A percentile compares a stretch with the other conserved stretches of the same genome.
These are phyloP conservation scores for Scheffersomyces stambukii DNA, from an alignment of 1,139 yeast species.

Conservation along the genomic window DNA sequence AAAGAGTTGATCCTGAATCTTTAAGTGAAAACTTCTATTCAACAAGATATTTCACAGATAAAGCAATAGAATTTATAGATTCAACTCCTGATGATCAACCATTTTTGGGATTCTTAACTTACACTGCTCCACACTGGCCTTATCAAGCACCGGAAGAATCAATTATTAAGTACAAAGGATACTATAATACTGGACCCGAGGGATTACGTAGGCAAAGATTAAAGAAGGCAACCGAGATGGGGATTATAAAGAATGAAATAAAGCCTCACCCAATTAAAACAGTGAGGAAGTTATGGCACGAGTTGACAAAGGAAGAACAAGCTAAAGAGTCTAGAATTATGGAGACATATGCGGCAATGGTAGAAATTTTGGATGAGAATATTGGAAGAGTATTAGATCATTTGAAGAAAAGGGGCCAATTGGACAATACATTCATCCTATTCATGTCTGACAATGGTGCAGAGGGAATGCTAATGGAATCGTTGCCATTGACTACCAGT, in stretches of 20 bases:
- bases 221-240: conserved; percentile 35
- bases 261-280: conserved; percentile 46
- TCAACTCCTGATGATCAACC: conserved; percentile 35
- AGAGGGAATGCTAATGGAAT: conserved; percentile 55
- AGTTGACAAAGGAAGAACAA: conserved; percentile 31
- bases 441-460: conserved; percentile 63
- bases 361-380: conserved; percentile 47
- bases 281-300: conserved; percentile 38
- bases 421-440: conserved; percentile 49
- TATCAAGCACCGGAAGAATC: conserved; percentile 50
- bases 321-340: conserved; percentile 38
- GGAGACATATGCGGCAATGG: conserved; percentile 61
- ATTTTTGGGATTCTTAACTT: conserved; percentile 49
- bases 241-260: conserved; percentile 40
- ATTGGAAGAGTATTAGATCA: conserved; percentile 43
- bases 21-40: conserved; percentile 48
- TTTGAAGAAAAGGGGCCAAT: conserved; percentile 35
- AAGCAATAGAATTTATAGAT: conserved; percentile 33
- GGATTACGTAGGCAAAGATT: conserved; percentile 37
- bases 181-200: conserved; percentile 48
- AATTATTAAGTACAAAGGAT: conserved; percentile 45
- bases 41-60: conserved; percentile 42
- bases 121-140: conserved; percentile 65
- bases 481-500: conserved; percentile 37
- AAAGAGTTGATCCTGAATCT: conserved; percentile 28